Evolutionary conservation across 306 rosid genomes (phyloP).

Genomic region (Gastrolobium villosum): DNA sequence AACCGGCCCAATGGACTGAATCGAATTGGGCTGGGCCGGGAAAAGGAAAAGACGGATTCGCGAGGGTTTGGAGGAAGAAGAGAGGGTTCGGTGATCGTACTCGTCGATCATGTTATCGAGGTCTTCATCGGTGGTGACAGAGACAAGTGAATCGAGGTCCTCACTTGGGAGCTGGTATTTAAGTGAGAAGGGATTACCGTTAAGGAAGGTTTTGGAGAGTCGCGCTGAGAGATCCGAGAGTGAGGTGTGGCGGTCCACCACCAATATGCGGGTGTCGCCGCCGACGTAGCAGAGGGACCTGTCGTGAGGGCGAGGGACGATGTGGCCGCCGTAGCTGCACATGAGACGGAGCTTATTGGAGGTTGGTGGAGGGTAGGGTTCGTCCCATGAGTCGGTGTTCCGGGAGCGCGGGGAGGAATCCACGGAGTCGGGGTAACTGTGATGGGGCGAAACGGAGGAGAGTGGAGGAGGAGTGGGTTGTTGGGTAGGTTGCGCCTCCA

Average conservation of each 20-base stretch:
- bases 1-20: constrained; percentile 46
- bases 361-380: constrained; percentile 56
- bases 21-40: constrained; percentile 62
- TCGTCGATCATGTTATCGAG: constrained; percentile 90
- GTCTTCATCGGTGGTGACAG: constrained; percentile 84
- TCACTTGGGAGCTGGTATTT: constrained; percentile 92
- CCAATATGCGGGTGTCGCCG: constrained; percentile 82
- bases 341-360: constrained; percentile 70
- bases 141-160: constrained; percentile 83
- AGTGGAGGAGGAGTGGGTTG: constrained; percentile 47
- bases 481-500: constrained; percentile 51
- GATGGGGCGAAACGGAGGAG: constrained; percentile 40
- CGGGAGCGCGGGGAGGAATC: constrained; percentile 84
- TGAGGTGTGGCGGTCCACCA: constrained; percentile 68
- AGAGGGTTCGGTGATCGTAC: constrained; percentile 64
- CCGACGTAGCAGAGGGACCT: constrained; percentile 83
- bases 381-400: constrained; percentile 76
- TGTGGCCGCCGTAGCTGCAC: constrained; percentile 93
- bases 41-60: constrained; percentile 78
- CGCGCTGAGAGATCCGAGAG: constrained; percentile 72
- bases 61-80: constrained; percentile 53
- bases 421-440: constrained; percentile 63
- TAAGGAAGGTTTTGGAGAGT: constrained; percentile 66
- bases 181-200: constrained; percentile 59
- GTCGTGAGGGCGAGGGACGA: constrained; percentile 85